Base-by-base conservation (phyloP, 768 basidiomycete genomes). In the Hygrocybe coccinea region DNA sequence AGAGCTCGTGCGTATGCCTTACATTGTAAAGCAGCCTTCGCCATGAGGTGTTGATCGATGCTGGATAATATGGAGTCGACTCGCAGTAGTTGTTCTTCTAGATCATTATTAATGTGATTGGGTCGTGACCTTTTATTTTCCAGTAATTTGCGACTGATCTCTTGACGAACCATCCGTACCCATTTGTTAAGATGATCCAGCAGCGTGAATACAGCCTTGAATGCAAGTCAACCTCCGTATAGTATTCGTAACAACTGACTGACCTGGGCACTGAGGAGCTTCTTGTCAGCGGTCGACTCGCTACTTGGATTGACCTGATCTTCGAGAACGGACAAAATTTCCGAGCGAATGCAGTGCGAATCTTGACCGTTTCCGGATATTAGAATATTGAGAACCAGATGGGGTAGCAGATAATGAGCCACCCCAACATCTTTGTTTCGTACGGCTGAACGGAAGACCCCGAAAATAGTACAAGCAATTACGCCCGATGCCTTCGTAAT, bases 101-200 rank as follows among this genome's bases (percentile, higher is more conserved):
- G 69, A 46, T 80, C 67, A 14, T 63, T 69, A 12, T 65, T 61
- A 37, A 69, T 54, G 41, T 70, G 71, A 46, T 67, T 71, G 17
- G 66, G 60, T 54, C 83, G 75, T 15, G 74, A 61, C 43, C 84
- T 77, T 64, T 81, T 84, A 58, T 58, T 71, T 48, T 82, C 84
- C 2, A 60, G 64, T 60, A 79, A 81, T 71, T 78, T 79, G 29
- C 57, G 60, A 54, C 69, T 74, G 50, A 84, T 66, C 2, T 87
- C 82, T 68, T 88, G 86, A 15, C 91, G 84, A 25, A 85, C 79
- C 11, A 83, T 73, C 43, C 89, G 85, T 34, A 93, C 81, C 85
- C 92, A 98, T 62, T 85, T 87, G 70, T 87, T 95, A 10, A 98
- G 76, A 65, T 98, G 95, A 66, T 99, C 97, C 67, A 99, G 83